Evolutionary conservation across 2,329 filamentous ascomycete species (phyloP).

Genomic region (Knufia petricola): DNA sequence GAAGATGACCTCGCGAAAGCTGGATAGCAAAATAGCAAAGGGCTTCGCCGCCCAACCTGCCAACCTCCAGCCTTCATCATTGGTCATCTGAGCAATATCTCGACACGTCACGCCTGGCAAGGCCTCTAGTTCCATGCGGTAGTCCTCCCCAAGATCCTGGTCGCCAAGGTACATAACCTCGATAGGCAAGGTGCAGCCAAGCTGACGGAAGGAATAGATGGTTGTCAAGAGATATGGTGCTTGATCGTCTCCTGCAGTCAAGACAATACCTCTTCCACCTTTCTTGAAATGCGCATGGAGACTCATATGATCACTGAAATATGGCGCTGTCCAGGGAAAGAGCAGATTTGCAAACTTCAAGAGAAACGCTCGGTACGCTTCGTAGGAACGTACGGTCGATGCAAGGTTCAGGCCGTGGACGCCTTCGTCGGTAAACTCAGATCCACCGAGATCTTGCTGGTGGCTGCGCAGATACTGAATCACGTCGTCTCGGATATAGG

Average conservation of each 20-base stretch:
- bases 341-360: constrained; percentile 31
- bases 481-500: constrained; percentile 34
- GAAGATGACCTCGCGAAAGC: constrained; percentile 40
- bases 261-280: constrained; percentile 36
- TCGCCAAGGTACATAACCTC: constrained; percentile 32
- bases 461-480: constrained; percentile 30
- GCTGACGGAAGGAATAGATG: constrained; percentile 26
- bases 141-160: constrained; percentile 35
- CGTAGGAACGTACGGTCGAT: constrained; percentile 33
- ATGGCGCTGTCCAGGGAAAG: constrained; percentile 29
- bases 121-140: constrained; percentile 33
- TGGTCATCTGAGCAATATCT: constrained; percentile 37
- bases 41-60: constrained; percentile 40
- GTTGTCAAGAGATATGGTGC: constrained; percentile 36
- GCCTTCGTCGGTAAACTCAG: constrained; percentile 13
- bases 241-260: constrained; percentile 37
- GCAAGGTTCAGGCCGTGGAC: constrained; percentile 21
- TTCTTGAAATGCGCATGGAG: constrained; percentile 35
- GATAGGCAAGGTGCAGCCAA: constrained; percentile 22
- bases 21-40: constrained; percentile 38
- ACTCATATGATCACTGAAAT: constrained; percentile 38
- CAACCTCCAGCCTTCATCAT: constrained; percentile 36
- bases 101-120: constrained; percentile 36
- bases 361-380: constrained; percentile 34
- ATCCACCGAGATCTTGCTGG: constrained; percentile 11